Base-by-base conservation (phyloP, 164 flowering plant genomes). In the Liquidambar formosana region DNA sequence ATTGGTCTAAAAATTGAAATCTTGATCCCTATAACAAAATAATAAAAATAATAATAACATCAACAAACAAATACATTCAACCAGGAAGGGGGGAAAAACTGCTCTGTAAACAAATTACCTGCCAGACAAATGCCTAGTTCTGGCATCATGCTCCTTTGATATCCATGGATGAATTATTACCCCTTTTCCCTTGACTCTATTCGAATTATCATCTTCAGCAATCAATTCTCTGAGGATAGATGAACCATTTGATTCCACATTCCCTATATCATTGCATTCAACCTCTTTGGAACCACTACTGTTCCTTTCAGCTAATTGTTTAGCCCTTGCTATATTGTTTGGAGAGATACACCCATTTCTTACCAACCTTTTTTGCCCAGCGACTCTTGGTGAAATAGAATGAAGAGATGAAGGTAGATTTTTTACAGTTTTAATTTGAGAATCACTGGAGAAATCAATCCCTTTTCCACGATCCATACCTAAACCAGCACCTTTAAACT, bases 291-390 rank as follows among this genome's bases (percentile, higher is more conserved):
- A 56, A 49, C 58, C 64, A 47, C 51, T 63, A 21, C 61, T 56
- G 10, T 57, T 44, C 49, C 44, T 71, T 47, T 76, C 84, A 53
- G 68, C 71, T 51, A 75, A 51, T 61, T 77, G 78, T 70, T 77
- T 80, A 52, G 79, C 78, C 79, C 70, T 86, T 43, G 85, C 88
- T 49, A 89, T 90, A 64, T 86, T 89, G 67, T 59, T 74, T 8
- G 97, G 98, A 67, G 97, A 89, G 56, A 92, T 94, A 63, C 93
- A 87, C 27, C 98, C 97, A 85, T 89, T 88, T 33, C 90, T 81
- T 22, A 92, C 96, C 80, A 94, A 80, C 79, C 85, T 85, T 72
- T 78, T 89, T 15, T 76, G 79, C 51, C 91, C 82, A 67, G 63
- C 66, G 28, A 56, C 71, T 76, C 84, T 84, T 12, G 83, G 83